phyloP scores from a whole-genome alignment of 306 rosid genomes.

The Castanea mollissima region DNA sequence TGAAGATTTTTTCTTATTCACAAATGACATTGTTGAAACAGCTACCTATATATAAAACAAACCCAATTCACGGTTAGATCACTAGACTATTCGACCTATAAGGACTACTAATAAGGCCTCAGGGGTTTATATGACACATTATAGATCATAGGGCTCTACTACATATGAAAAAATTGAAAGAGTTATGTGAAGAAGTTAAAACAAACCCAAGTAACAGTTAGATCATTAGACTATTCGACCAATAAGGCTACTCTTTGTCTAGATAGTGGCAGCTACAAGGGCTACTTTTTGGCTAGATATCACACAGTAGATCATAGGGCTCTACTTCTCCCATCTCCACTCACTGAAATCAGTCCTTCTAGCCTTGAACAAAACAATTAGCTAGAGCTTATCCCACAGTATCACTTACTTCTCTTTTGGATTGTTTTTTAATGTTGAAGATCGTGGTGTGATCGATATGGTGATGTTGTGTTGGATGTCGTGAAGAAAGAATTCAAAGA shows the following conservation, averaged over 20 bases:
- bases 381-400: background rate
- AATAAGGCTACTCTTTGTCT: background rate
- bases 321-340: background rate
- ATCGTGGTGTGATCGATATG: slow-evolving; percentile 74
- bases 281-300: background rate
- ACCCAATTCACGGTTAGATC: background rate
- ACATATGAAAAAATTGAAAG: too few relatives aligned
- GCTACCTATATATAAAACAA: background rate
- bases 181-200: background rate
- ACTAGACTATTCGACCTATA: background rate
- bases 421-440: slow-evolving; percentile 24
- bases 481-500: slow-evolving; percentile 85
- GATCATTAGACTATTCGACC: background rate
- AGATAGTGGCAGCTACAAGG: background rate
- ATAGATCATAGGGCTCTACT: too few relatives aligned
- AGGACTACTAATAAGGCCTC: background rate
- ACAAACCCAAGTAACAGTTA: background rate
- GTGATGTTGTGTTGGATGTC: slow-evolving; percentile 69
- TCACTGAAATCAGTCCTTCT: background rate
- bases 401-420: background rate
- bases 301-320: background rate
- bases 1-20: background rate
- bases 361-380: too few relatives aligned
- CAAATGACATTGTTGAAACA: too few relatives aligned
- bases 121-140: too few relatives aligned